Evolutionary conservation across 208 protist genomes (phyloP), one percentile per base, ranked within the genome.

Genomic region (Leptomonas seymouri): DNA sequence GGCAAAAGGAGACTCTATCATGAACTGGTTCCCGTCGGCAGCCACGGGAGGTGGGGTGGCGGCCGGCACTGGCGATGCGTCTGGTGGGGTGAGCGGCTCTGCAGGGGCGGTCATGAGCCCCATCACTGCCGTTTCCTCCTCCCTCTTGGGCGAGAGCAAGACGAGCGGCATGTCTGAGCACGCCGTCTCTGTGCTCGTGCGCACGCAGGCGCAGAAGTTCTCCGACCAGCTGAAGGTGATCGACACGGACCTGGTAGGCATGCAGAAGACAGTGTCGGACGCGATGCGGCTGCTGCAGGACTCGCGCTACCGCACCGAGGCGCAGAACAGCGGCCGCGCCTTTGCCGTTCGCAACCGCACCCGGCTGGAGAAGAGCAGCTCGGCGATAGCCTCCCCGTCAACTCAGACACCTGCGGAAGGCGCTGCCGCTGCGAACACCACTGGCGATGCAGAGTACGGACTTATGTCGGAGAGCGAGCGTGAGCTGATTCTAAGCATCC

Each of bases 221-320:
- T 92, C 86, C 67, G 82, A 92, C 6, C 85, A 89, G 72, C 58
- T 97, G 14, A 73, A 58, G 55, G 61, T 66, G 57, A 77, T 97
- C 36, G 87, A 93, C 75, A 57, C 65, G 7, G 78, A 91, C 50
- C 73, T 97, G 20, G 84, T 91, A 14, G 66, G 65, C 8, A 76
- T 93, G 62, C 92, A 95, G 72, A 93, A 88, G 68, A 76, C 56
- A 0, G 89, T 86, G 18, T 88, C 87, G 0, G 76, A 84, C 41
- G 86, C 80, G 27, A 89, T 95, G 86, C 81, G 86, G 28, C 74
- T 94, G 68, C 76, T 97, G 60, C 89, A 95, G 73, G 84, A 92
- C 59, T 73, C 87, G 27, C 76, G 76, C 46, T 90, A 83, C 58
- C 81, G 85, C 54, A 84, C 93, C 21, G 76, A 86, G 68, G 92